Percentiles rank a stretch among this genome's conserved stretches.
phyloP scores from a whole-genome alignment of 192 early-diverging fungal genomes.

The Coemansia sp. region DNA sequence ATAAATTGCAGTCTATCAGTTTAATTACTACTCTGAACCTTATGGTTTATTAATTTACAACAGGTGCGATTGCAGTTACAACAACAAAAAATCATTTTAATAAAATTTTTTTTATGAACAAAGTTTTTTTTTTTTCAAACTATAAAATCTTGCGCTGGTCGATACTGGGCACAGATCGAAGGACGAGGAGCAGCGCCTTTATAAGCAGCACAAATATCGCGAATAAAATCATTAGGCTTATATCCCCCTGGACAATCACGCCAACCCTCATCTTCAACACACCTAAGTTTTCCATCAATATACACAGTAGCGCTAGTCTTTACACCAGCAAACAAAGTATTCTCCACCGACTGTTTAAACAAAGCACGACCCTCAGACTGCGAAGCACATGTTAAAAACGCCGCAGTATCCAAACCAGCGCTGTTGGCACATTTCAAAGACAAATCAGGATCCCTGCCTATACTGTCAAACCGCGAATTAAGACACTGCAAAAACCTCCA shows the following conservation, averaged over 20 bases:
- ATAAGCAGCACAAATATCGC: conserved; percentile 50
- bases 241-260: conserved; percentile 38
- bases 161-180: conserved; percentile 40
- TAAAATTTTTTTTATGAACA: no score
- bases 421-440: conserved; percentile 37
- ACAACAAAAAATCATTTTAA: no score
- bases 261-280: conserved; percentile 66
- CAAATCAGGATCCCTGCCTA: conserved; percentile 29
- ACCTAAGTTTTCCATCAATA: conserved; percentile 59
- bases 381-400: conserved; percentile 44
- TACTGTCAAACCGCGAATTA: conserved; percentile 20
- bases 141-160: not conserved
- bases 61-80: no score
- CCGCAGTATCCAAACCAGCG: conserved; percentile 47
- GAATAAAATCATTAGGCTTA: conserved; percentile 37
- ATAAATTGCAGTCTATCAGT: no score
- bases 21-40: no score
- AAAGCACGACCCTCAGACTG: conserved; percentile 46
- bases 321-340: conserved; percentile 54
- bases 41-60: no score
- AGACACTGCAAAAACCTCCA: conserved; percentile 48
- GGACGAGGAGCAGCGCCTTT: conserved; percentile 29
- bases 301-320: conserved; percentile 62
- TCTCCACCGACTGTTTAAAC: conserved; percentile 53
- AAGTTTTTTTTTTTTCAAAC: not conserved